Evolutionary conservation across 208 protist genomes (phyloP), one percentile per base, ranked within the genome.

Genomic region (Leishmania gerbilli): DNA sequence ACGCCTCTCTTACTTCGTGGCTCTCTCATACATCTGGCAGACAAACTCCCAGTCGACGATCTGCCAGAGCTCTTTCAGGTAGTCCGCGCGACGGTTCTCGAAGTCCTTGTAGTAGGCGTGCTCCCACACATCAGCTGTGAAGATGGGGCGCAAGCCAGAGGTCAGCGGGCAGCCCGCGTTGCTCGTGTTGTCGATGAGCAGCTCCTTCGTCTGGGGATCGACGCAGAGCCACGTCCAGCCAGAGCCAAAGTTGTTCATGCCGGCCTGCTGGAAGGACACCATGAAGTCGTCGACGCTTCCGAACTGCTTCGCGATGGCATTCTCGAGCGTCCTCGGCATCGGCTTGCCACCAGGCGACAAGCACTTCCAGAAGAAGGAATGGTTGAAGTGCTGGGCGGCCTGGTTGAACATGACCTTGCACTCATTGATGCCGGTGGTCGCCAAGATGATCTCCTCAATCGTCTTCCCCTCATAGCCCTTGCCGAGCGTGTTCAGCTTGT

Each of bases 101-200:
- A 96, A 98, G 87, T 98, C 96, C 77, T 97, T 94, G 90, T 98
- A 98, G 89, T 98, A 99, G n/a, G 97, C 95, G 80, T 99, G 97
- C 88, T 99, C 96, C 97, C 97, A 99, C 31, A 98, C 96, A 81
- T 99, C 97, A 7, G 84, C 87, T 27, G 95, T 98, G 68, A 99
- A 89, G 78, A 99, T 84, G 51, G 97, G 95, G 47, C 89, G 89
- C 19, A 96, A 85, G 74, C 87, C 89, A 0, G 42, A 79, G 5
- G 91, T 94, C 15, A 98, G 34, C 8, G 96, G 96, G 75, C 90
- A 97, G 75, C 87, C 93, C 6, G 97, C 97, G 83, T 99, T 98
- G 87, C 90, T 94, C 37, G 94, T 97, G 84, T 95, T 97, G 64
- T 95, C 87, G 65, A 99, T 98, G 69, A 89, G 87, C 21, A 99